Evolutionary conservation across 1,284 basidiomycete genomes (phyloP), one percentile per base, ranked within the genome.

Genomic region (Chondrostereum purpureum): DNA sequence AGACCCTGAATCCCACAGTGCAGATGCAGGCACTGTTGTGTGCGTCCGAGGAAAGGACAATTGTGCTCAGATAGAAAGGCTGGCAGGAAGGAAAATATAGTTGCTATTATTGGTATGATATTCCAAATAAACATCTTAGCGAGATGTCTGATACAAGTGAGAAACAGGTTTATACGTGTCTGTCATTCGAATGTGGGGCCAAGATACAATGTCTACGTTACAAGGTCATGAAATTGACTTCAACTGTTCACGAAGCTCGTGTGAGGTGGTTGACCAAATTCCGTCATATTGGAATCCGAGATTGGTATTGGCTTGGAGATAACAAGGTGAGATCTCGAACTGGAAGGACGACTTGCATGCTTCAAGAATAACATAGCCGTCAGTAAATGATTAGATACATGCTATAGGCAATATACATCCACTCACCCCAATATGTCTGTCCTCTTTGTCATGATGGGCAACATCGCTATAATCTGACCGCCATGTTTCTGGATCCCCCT

Each of bases 31-130:
- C 17, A 77, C 78, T 4, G 71, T 80, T 11, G 59, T 83, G 23
- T 83, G 80, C 51, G 73, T 73, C 4, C 65, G 79, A 40, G 80
- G 80, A n/a, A 44, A 62, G 42, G 62, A 69, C 24, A 78, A 71
- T 24, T 83, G 80, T 47, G 55, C 58, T 18, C 58, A 67, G 40
- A 70, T 83, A 17, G 72, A 78, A 48, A 65, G 60, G 45, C 54
- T 81, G 23, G 64, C 69, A 54, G 58, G 50, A 21, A 65, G 54
- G 53, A 50, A 54, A 48, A 56, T 58, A 52, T 58, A 77, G 54
- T 49, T 55, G 49, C 50, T 47, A 51, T 43, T 31, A 39, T n/a
- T n/a, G 27, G 27, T 31, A 31, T 31, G 27, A 8, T 31, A 31
- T n/a, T 31, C 27, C 8, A 8, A 31, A 31, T 31, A 31, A 8